Conservation (phyloP, 2,329 filamentous ascomycete genomes). For the Cladobotryum mycophilum region DNA sequence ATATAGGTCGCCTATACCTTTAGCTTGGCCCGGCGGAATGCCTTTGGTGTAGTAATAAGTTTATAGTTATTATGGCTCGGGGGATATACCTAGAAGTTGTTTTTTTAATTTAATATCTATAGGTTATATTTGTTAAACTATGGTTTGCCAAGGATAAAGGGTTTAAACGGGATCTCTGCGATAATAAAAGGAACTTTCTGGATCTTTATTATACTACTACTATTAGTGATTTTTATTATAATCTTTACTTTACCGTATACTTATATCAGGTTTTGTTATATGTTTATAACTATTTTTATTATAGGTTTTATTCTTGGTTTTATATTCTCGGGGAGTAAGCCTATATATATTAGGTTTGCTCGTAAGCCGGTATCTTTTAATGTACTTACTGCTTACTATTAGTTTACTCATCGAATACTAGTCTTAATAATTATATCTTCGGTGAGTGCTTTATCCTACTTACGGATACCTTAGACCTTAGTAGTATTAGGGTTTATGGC, state of each 20-base stretch:
- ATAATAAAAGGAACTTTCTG: background rate
- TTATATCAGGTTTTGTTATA: background rate
- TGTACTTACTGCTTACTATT: conserved; percentile 3
- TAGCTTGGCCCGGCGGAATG: too few relatives aligned
- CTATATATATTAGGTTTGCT: conserved; percentile 4
- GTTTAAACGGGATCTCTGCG: background rate
- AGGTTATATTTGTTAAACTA: background rate
- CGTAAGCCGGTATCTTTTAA: too few relatives aligned
- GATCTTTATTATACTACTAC: background rate
- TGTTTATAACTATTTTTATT: conserved; percentile 1
- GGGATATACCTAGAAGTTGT: background rate
- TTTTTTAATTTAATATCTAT: too few relatives aligned
- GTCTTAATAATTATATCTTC: background rate
- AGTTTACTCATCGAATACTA: background rate
- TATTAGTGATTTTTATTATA: background rate
- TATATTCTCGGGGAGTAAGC: background rate
- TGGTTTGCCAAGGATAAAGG: background rate
- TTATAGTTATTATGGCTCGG: too few relatives aligned
- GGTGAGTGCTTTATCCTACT: too few relatives aligned
- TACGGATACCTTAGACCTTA: background rate
- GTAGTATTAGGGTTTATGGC: background rate
- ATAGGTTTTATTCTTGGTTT: background rate
- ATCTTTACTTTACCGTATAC: background rate
- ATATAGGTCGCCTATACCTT: too few relatives aligned
- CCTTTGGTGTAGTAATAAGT: too few relatives aligned